phyloP scores from a whole-genome alignment of 2,329 filamentous ascomycete genomes.

The Setomelanomma holmii region DNA sequence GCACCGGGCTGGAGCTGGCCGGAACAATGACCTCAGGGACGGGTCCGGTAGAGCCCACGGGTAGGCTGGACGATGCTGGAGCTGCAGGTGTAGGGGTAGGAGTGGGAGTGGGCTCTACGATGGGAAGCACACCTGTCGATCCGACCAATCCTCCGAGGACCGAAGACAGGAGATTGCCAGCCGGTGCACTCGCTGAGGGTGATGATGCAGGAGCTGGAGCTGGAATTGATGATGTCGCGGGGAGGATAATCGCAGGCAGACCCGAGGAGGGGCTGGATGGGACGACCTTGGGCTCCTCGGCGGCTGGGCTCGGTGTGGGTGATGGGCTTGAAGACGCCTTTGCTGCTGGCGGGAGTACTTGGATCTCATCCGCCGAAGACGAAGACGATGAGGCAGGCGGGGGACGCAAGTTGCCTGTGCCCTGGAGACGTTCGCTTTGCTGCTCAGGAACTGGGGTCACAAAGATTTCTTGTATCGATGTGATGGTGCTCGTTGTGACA shows the following conservation, averaged over 20 bases:
- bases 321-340: constrained; percentile 1
- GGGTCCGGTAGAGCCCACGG: constrained; percentile 21
- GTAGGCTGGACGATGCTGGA: constrained; percentile 8
- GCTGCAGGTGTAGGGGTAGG: constrained; percentile 16
- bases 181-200: constrained; percentile 1
- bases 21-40: constrained; percentile 24
- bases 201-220: not conserved
- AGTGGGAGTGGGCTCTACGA: constrained; percentile 28
- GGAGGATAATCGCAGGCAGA: constrained; percentile 4
- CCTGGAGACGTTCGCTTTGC: constrained; percentile 2
- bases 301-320: not conserved
- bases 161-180: constrained; percentile 14
- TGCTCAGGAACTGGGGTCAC: constrained; percentile 28
- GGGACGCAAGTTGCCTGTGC: constrained; percentile 11
- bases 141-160: constrained; percentile 23
- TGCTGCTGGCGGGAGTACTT: not conserved
- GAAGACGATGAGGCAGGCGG: constrained; percentile 7
- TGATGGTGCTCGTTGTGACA: constrained; percentile 13
- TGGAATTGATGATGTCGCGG: constrained; percentile 4
- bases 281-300: not conserved
- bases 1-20: constrained; percentile 15
- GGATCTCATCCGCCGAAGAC: not conserved
- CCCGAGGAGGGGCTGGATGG: constrained; percentile 1
- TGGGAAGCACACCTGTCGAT: constrained; percentile 25
- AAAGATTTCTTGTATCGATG: constrained; percentile 15